phyloP scores from a whole-genome alignment of 345 rosid species.

The Dipteronia sinensis region DNA sequence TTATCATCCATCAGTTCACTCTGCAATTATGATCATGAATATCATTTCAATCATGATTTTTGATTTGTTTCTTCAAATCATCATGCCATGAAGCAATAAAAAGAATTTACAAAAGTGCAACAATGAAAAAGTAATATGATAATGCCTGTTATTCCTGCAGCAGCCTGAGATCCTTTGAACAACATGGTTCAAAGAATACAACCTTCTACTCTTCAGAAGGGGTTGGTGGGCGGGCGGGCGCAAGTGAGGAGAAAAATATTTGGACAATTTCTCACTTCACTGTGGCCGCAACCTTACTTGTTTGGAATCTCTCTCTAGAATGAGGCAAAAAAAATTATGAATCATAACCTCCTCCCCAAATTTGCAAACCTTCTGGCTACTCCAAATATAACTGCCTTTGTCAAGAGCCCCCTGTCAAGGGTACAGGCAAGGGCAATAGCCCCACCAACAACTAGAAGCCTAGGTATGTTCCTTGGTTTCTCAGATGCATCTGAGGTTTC shows the following conservation, averaged over 20 bases:
- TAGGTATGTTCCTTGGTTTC: slow-evolving; percentile 64
- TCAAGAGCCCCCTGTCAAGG: slow-evolving; percentile 84
- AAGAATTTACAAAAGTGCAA: background rate
- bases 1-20: background rate
- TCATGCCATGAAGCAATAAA: background rate
- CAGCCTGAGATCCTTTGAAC: slow-evolving; percentile 18
- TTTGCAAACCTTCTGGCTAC: slow-evolving; percentile 89
- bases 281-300: slow-evolving; percentile 6
- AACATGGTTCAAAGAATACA: background rate
- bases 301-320: slow-evolving; percentile 9
- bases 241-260: slow-evolving; percentile 16
- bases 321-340: slow-evolving; percentile 8
- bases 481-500: slow-evolving; percentile 33
- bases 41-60: background rate
- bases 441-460: slow-evolving; percentile 73
- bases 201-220: background rate
- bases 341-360: slow-evolving; percentile 73
- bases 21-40: background rate
- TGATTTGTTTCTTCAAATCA: background rate
- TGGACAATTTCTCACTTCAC: slow-evolving; percentile 18
- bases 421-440: slow-evolving; percentile 88
- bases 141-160: slow-evolving; percentile 18
- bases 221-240: background rate
- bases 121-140: background rate
- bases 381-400: slow-evolving; percentile 92